Conservation (phyloP, 495 filamentous ascomycete genomes). For the Pyrenula massariospora region DNA sequence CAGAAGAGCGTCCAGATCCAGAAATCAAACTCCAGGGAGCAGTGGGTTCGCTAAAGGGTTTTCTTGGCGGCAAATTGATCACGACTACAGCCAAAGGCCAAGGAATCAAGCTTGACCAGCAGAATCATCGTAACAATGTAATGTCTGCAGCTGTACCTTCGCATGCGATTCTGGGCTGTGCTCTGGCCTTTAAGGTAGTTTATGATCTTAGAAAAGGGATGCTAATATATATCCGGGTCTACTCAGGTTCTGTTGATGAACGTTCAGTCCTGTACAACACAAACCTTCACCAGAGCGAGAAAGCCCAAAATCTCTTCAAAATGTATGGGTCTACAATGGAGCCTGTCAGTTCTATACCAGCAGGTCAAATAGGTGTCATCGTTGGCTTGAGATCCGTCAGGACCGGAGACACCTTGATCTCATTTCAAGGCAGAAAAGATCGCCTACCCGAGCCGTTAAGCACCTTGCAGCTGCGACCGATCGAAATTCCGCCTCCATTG, state of each 20-base stretch:
- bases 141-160: conserved; percentile 38
- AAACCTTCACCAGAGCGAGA: conserved; percentile 69
- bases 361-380: conserved; percentile 95
- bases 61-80: conserved; percentile 39
- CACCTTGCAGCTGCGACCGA: conserved; percentile 73
- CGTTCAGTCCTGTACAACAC: conserved; percentile 78
- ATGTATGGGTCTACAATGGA: conserved; percentile 72
- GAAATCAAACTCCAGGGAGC: conserved; percentile 55
- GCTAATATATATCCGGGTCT: conserved; percentile 85
- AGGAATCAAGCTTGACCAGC: conserved; percentile 20
- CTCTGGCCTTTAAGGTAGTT: conserved; percentile 93
- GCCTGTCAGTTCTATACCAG: conserved; percentile 50
- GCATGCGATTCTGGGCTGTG: conserved; percentile 60
- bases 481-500: conserved; percentile 82
- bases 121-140: no score
- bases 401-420: conserved; percentile 85
- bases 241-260: conserved; percentile 67
- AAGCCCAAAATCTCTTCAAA: conserved; percentile 68
- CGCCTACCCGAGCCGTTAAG: conserved; percentile 58
- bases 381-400: conserved; percentile 78
- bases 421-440: conserved; percentile 49
- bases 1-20: conserved; percentile 63
- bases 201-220: conserved; percentile 77
- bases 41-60: conserved; percentile 35
- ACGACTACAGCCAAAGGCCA: conserved; percentile 31